Evolutionary conservation across 805 yeast species (phyloP).

Genomic region (Starmerella apis): DNA sequence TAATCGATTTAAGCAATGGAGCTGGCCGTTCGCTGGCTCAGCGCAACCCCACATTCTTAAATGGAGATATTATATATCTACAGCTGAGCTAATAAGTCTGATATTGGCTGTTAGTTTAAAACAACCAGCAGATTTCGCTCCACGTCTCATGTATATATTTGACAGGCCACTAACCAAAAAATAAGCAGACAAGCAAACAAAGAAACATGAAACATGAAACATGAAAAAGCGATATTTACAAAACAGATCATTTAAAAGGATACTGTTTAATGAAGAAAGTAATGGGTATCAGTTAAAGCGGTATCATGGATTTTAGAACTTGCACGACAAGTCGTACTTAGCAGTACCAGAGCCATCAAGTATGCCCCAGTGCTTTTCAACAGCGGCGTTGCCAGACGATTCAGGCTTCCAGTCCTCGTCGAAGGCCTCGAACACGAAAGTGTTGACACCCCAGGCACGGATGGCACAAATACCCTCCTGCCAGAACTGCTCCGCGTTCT

Average conservation of each 20-base stretch:
- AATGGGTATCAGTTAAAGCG: not conserved
- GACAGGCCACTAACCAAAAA: too few species aligned
- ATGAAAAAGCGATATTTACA: not conserved
- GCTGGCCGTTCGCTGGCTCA: too few species aligned
- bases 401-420: slow-evolving; percentile 93
- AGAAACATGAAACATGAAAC: too few species aligned
- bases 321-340: slow-evolving; percentile 30
- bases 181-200: too few species aligned
- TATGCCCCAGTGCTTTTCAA: slow-evolving; percentile 94
- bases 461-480: slow-evolving; percentile 81
- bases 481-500: slow-evolving; percentile 75
- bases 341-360: slow-evolving; percentile 38
- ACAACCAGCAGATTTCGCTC: too few species aligned
- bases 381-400: slow-evolving; percentile 62
- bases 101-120: too few species aligned
- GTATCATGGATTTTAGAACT: slow-evolving; percentile 1
- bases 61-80: too few species aligned
- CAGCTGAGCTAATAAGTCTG: too few species aligned
- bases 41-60: too few species aligned
- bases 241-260: not conserved
- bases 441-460: slow-evolving; percentile 93
- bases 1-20: too few species aligned
- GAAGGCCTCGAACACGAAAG: slow-evolving; percentile 84
- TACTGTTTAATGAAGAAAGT: not conserved
- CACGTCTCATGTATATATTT: too few species aligned